Evolutionary conservation across 139 green algal genomes (phyloP).

Genomic region (Auxenochlorella pyrenoidosa): DNA sequence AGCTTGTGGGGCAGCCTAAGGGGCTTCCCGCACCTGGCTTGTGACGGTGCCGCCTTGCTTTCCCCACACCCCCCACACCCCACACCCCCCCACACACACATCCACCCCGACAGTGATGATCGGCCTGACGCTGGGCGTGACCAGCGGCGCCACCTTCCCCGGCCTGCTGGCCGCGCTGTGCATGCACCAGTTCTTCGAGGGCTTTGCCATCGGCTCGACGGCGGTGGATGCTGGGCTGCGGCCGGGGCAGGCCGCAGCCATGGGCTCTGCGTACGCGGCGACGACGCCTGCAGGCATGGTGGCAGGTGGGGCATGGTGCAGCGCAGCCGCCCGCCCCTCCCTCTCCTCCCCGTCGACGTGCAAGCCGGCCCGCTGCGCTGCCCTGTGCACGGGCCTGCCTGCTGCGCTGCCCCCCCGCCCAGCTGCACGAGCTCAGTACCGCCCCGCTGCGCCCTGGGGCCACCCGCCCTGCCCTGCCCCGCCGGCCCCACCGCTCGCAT

Average conservation of each 20-base stretch:
- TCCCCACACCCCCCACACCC: too few relatives aligned
- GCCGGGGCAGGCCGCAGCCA: background rate
- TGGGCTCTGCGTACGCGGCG: conserved; percentile 60
- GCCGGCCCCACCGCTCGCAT: too few relatives aligned
- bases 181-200: conserved; percentile 64
- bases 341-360: too few relatives aligned
- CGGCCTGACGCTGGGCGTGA: conserved; percentile 62
- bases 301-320: conserved; percentile 42
- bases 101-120: conserved; percentile 46
- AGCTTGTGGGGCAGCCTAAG: too few relatives aligned
- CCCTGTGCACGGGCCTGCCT: background rate
- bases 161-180: conserved; percentile 62
- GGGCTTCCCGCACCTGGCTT: too few relatives aligned
- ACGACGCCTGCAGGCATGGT: conserved; percentile 71
- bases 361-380: background rate
- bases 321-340: too few relatives aligned
- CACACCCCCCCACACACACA: background rate
- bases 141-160: conserved; percentile 28
- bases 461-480: too few relatives aligned
- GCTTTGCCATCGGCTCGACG: conserved; percentile 58
- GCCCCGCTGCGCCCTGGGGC: too few relatives aligned
- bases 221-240: conserved; percentile 51
- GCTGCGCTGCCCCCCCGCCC: background rate
- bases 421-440: too few relatives aligned
- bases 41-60: background rate